Percentiles rank a stretch among this genome's conserved stretches.
Evolutionary conservation across 1,139 yeast genomes (phyloP).

Genomic region (Hanseniaspora uvarum): DNA sequence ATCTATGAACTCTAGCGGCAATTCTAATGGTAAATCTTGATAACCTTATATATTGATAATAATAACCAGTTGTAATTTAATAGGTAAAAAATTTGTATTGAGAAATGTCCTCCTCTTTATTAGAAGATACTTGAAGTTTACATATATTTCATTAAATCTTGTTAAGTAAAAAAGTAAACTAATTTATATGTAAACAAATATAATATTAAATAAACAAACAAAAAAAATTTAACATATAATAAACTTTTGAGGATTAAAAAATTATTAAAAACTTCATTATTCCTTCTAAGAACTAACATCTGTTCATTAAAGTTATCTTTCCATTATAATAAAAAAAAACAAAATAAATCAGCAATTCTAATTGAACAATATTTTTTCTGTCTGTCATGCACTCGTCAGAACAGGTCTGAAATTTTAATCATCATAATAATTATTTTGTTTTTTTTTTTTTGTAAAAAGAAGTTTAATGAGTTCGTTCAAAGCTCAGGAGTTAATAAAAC

Average conservation of each 20-base stretch:
- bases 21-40: too few species aligned
- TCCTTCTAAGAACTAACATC: not conserved
- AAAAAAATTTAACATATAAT: not conserved
- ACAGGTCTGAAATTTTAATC: conserved; percentile 18
- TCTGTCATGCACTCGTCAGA: conserved; percentile 19
- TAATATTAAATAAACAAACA: too few species aligned
- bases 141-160: too few species aligned
- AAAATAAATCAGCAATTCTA: conserved; percentile 13
- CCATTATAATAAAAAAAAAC: not conserved
- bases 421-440: conserved; percentile 2
- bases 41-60: too few species aligned
- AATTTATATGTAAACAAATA: too few species aligned
- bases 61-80: too few species aligned
- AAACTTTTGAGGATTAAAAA: not conserved
- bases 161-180: too few species aligned
- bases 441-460: not conserved
- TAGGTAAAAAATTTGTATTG: too few species aligned
- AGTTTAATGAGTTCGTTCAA: not conserved
- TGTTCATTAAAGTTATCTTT: not conserved
- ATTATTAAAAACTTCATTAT: conserved; percentile 2
- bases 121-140: too few species aligned
- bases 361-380: conserved; percentile 16
- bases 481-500: not conserved
- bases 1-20: not conserved
- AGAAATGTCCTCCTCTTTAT: too few species aligned